These are phyloP conservation scores for Podospora anserina DNA, from an alignment of 495 filamentous ascomycete species.

Conservation along the genomic window DNA sequence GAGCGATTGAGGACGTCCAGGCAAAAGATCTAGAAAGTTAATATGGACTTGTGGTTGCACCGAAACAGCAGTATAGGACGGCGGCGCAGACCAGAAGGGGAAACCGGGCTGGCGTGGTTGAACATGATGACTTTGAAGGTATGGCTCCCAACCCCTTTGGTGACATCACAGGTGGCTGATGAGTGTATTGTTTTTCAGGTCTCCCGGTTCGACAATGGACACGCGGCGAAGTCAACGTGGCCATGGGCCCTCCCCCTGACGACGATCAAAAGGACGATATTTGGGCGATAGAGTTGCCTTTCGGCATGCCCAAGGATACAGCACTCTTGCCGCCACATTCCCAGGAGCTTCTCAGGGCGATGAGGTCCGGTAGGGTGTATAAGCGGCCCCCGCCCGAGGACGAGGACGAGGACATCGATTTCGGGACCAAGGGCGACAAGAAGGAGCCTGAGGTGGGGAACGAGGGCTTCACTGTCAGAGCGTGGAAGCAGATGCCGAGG, in stretches of 20 bases:
- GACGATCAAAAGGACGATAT: slow-evolving; percentile 48
- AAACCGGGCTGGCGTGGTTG: slow-evolving; percentile 67
- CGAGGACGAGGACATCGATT: slow-evolving; percentile 47
- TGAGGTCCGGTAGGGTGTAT: slow-evolving; percentile 70
- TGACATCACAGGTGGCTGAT: background rate
- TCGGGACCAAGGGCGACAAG: slow-evolving; percentile 40
- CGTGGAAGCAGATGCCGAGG: slow-evolving; percentile 76
- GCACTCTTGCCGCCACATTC: slow-evolving; percentile 74
- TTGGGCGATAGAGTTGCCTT: slow-evolving; percentile 58
- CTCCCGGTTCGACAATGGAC: slow-evolving; percentile 92
- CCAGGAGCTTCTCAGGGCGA: slow-evolving; percentile 79
- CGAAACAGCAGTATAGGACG: slow-evolving; percentile 46
- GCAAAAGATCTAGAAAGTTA: background rate
- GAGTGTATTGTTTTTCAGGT: slow-evolving; percentile 35
- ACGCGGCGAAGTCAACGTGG: slow-evolving; percentile 65
- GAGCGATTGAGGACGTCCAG: background rate
- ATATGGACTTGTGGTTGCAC: slow-evolving; percentile 3
- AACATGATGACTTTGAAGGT: slow-evolving; percentile 93
- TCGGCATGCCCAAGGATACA: slow-evolving; percentile 81
- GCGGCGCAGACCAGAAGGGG: slow-evolving; percentile 66
- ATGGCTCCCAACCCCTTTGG: background rate
- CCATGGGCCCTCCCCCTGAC: slow-evolving; percentile 59
- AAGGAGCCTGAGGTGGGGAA: slow-evolving; percentile 44
- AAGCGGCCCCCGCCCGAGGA: slow-evolving; percentile 53
- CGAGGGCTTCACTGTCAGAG: slow-evolving; percentile 66